Percentiles rank a stretch among this genome's conserved stretches.
Evolutionary conservation across 345 rosid genomes (phyloP).

Genomic region (Erodium maritimum): DNA sequence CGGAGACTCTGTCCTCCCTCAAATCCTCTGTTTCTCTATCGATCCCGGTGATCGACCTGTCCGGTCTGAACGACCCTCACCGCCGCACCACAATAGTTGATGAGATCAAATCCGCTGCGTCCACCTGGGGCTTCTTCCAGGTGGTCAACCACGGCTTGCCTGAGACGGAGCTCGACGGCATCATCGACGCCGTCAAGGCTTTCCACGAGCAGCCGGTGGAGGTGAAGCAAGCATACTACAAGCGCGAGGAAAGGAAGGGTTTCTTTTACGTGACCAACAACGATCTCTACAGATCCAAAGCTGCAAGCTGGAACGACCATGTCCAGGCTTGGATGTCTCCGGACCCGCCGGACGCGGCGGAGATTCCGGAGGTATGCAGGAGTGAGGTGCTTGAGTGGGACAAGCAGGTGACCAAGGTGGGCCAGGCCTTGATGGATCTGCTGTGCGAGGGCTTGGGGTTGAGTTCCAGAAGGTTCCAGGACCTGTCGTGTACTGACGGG

Average conservation of each 20-base stretch:
- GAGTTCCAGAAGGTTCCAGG: constrained; percentile 8
- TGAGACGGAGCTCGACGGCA: constrained; percentile 1
- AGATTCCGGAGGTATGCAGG: constrained; percentile 12
- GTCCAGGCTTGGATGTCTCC: no score
- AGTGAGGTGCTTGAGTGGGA: constrained; percentile 16
- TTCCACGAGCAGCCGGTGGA: constrained; percentile 16
- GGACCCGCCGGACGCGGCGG: no score
- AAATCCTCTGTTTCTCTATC: background rate
- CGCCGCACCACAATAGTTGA: constrained; percentile 5
- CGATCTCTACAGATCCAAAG: constrained; percentile 10
- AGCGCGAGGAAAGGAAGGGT: constrained; percentile 1
- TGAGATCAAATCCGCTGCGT: constrained; percentile 19
- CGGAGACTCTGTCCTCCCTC: no score
- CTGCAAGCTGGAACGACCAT: background rate
- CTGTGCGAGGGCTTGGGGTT: constrained; percentile 19
- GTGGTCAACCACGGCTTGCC: constrained; percentile 22
- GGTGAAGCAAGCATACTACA: constrained; percentile 15
- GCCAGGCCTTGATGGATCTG: constrained; percentile 15
- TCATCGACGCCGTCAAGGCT: constrained; percentile 7
- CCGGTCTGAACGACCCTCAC: constrained; percentile 2
- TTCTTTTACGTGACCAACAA: constrained; percentile 17
- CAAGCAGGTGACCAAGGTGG: constrained; percentile 2
- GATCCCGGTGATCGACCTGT: constrained; percentile 17
- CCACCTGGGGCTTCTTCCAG: no score
- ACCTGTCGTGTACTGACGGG: no score